Percentiles rank a stretch among this genome's conserved stretches.
Conservation (phyloP, 1,139 yeast genomes). For the Yamadazyma buinensis region DNA sequence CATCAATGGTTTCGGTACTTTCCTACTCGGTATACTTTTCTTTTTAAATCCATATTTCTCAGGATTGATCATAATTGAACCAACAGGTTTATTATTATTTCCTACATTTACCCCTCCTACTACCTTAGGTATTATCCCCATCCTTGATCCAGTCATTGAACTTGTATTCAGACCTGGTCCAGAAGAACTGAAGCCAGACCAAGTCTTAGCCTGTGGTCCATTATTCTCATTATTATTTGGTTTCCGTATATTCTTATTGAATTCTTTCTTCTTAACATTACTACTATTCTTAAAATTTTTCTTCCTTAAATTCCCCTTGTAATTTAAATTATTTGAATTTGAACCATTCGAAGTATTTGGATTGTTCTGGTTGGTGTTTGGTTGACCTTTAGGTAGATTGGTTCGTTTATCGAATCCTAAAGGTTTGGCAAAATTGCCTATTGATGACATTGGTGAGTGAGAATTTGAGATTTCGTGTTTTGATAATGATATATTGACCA, state of each 20-base stretch:
- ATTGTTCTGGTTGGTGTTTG: neutral
- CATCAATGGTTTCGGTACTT: conserved; percentile 35
- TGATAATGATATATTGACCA: too few relatives aligned
- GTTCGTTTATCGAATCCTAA: conserved; percentile 5
- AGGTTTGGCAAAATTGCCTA: conserved; percentile 15
- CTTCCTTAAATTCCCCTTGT: neutral
- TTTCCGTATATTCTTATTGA: too few relatives aligned
- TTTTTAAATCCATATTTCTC: conserved; percentile 26
- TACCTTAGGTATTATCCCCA: neutral
- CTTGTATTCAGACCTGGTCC: neutral
- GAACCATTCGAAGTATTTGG: neutral
- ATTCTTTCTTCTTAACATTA: too few relatives aligned
- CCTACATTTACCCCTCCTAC: conserved; percentile 5
- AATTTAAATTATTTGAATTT: neutral
- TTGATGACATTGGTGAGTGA: conserved; percentile 19
- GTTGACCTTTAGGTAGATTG: neutral
- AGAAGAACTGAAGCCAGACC: too few relatives aligned
- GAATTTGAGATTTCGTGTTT: too few relatives aligned
- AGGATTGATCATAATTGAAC: conserved; percentile 27
- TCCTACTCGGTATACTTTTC: conserved; percentile 18
- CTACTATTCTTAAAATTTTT: too few relatives aligned
- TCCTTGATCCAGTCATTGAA: conserved; percentile 1
- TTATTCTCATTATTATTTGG: too few relatives aligned
- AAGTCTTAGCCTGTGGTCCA: too few relatives aligned
- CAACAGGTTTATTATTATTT: conserved; percentile 24